Percentiles rank a stretch among this genome's conserved stretches.
Conservation (phyloP, 768 basidiomycete genomes). For the Tricholoma sp. region DNA sequence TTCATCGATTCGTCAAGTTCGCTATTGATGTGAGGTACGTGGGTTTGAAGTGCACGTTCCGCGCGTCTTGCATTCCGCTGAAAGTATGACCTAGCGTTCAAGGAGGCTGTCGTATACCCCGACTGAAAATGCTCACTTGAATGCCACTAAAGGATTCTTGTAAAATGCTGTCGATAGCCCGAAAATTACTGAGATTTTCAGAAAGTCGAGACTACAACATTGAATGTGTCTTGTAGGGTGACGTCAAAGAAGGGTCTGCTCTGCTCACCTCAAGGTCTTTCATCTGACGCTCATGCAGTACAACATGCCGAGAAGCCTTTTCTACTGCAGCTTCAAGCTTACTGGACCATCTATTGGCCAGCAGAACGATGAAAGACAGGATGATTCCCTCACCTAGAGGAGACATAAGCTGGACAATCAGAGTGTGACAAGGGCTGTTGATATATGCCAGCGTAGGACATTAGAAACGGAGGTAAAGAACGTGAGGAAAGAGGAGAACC, state of each 20-base stretch:
- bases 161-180: constrained; percentile 65
- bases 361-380: constrained; percentile 1
- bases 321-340: constrained; percentile 44
- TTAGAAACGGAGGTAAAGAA: constrained; percentile 10
- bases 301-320: constrained; percentile 40
- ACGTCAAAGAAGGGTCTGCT: not conserved
- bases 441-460: constrained; percentile 14
- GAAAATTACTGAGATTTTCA: constrained; percentile 69
- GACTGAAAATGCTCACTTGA: constrained; percentile 36
- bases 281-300: constrained; percentile 51
- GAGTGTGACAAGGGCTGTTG: constrained; percentile 5
- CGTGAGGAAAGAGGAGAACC: constrained; percentile 3
- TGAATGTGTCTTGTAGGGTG: not conserved
- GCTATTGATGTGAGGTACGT: constrained; percentile 56
- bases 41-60: constrained; percentile 48
- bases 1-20: constrained; percentile 59
- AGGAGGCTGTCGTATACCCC: not conserved
- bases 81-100: not conserved
- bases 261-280: constrained; percentile 53
- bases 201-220: constrained; percentile 53
- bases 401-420: constrained; percentile 17
- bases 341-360: constrained; percentile 19
- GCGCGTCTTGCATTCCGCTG: constrained; percentile 59
- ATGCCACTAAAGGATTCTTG: constrained; percentile 59
- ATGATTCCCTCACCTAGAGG: constrained; percentile 13